phyloP scores from a whole-genome alignment of 345 rosid species.

The Citropsis articulata region DNA sequence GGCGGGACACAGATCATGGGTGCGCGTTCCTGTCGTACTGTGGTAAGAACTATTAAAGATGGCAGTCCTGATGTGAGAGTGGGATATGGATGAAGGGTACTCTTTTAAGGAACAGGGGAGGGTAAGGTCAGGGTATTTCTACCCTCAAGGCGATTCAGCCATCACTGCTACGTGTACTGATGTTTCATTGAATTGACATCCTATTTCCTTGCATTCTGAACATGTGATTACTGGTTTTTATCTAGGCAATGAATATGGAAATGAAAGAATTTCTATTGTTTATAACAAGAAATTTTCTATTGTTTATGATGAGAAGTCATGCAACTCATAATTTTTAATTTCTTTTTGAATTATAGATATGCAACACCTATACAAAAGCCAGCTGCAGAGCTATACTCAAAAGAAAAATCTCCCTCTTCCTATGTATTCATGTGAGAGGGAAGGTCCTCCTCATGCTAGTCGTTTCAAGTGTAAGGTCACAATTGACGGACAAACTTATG shows the following conservation, averaged over 20 bases:
- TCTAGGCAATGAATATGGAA: background rate
- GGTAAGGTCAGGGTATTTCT: background rate
- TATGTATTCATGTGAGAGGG: slow-evolving; percentile 38
- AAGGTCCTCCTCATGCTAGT: slow-evolving; percentile 61
- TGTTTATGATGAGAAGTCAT: background rate
- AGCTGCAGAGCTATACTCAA: slow-evolving; percentile 44
- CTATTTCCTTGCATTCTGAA: background rate
- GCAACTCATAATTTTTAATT: background rate
- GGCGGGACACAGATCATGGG: background rate
- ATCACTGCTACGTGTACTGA: background rate
- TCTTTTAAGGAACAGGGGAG: background rate
- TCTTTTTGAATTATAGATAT: slow-evolving; percentile 18
- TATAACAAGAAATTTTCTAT: background rate
- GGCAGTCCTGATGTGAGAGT: background rate
- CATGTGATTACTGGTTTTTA: background rate
- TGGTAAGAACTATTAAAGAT: background rate
- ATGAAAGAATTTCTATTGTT: background rate
- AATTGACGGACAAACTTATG: slow-evolving; percentile 42
- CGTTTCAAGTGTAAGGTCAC: slow-evolving; percentile 50
- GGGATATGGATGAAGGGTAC: background rate
- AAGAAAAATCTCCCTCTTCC: slow-evolving; percentile 49
- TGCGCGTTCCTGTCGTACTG: background rate
- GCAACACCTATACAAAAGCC: slow-evolving; percentile 39
- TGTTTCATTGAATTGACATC: background rate
- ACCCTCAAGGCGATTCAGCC: background rate